Evolutionary conservation across 805 yeast species (phyloP).

Genomic region (Metschnikowia anglica): DNA sequence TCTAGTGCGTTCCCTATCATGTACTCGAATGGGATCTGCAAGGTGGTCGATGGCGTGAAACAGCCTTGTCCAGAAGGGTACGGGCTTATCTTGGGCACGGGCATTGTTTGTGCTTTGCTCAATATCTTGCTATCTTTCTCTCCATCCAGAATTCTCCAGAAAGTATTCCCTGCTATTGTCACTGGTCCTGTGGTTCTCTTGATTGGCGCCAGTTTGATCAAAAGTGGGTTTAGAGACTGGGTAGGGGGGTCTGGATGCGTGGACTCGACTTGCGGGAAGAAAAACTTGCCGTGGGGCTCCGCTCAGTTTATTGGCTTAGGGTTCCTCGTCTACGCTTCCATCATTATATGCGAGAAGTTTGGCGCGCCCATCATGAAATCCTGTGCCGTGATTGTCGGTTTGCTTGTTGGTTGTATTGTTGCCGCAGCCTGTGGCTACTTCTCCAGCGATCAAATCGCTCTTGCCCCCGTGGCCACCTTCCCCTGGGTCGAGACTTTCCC

Average conservation of each 20-base stretch:
- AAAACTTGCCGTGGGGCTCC: slow-evolving; percentile 68
- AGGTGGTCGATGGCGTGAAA: slow-evolving; percentile 58
- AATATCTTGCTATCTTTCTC: slow-evolving; percentile 73
- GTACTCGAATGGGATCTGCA: slow-evolving; percentile 70
- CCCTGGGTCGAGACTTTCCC: slow-evolving; percentile 86
- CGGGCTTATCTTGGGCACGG: slow-evolving; percentile 82
- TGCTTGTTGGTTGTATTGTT: slow-evolving; percentile 84
- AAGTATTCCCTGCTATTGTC: slow-evolving; percentile 82
- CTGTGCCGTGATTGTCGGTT: slow-evolving; percentile 86
- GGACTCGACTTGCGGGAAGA: slow-evolving; percentile 21
- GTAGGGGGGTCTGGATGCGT: slow-evolving; percentile 80
- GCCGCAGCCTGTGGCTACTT: slow-evolving; percentile 91
- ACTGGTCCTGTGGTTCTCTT: slow-evolving; percentile 91
- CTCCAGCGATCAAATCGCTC: slow-evolving; percentile 50
- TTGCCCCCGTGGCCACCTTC: slow-evolving; percentile 81
- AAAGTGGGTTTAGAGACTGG: slow-evolving; percentile 79
- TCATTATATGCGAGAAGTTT: slow-evolving; percentile 76
- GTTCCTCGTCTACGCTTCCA: slow-evolving; percentile 72
- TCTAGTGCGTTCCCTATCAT: slow-evolving; percentile 73
- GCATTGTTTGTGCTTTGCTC: slow-evolving; percentile 71
- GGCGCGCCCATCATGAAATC: slow-evolving; percentile 95
- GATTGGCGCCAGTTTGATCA: slow-evolving; percentile 70
- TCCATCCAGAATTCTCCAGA: slow-evolving; percentile 71
- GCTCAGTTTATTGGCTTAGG: slow-evolving; percentile 88
- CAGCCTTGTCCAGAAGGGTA: slow-evolving; percentile 88